A percentile compares a stretch with the other conserved stretches of the same genome.
Conservation (phyloP, 2,329 filamentous ascomycete genomes). For the Plenodomus lindquistii region DNA sequence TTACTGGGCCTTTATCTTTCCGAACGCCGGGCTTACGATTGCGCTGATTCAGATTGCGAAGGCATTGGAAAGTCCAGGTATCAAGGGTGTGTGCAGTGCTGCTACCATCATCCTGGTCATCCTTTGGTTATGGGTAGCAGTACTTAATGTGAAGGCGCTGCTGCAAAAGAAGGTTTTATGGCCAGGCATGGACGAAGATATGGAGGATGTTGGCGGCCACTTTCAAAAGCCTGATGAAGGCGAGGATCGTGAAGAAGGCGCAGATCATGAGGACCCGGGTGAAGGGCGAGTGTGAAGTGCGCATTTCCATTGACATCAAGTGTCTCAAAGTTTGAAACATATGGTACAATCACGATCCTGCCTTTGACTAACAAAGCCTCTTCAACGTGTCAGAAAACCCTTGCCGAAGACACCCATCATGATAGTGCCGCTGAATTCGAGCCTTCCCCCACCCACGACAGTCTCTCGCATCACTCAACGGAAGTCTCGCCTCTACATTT, state of each 20-base stretch:
- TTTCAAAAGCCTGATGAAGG: constrained; percentile 12
- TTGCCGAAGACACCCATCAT: too few species aligned
- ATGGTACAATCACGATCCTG: not conserved
- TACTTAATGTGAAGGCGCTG: constrained; percentile 57
- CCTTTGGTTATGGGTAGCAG: constrained; percentile 59
- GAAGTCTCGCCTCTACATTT: too few species aligned
- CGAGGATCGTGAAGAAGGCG: constrained; percentile 1
- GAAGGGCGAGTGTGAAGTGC: not conserved
- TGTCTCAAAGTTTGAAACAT: not conserved
- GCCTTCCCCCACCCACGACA: too few species aligned
- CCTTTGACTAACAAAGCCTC: not conserved
- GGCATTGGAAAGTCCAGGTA: constrained; percentile 54
- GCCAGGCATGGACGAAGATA: constrained; percentile 65
- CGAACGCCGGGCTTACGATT: constrained; percentile 62
- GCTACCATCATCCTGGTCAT: constrained; percentile 59
- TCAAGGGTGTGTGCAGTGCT: constrained; percentile 58
- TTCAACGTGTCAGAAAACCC: too few species aligned
- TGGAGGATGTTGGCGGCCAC: constrained; percentile 37
- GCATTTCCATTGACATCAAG: not conserved
- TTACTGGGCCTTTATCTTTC: constrained; percentile 66
- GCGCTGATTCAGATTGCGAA: constrained; percentile 59
- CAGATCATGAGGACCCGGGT: not conserved
- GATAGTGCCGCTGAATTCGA: too few species aligned
- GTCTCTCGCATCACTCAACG: too few species aligned
- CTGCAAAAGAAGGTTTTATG: constrained; percentile 53